Evolutionary conservation across 2,329 filamentous ascomycete genomes (phyloP).

Genomic region (Coniochaeta ligniaria): DNA sequence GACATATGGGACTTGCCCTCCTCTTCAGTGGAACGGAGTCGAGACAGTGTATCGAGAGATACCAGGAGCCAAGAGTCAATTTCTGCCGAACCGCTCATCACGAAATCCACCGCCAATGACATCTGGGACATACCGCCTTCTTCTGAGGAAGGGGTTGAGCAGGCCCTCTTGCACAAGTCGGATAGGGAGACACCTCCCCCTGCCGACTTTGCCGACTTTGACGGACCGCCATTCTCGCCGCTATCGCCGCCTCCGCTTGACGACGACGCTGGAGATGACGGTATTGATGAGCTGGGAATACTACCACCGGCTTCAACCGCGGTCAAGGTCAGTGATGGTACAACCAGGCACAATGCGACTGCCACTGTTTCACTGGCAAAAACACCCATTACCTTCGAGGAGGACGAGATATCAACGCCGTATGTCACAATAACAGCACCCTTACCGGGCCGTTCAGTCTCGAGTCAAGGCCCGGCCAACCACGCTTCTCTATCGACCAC

Average conservation of each 20-base stretch:
- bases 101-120: not conserved
- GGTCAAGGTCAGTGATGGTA: not conserved
- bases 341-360: not conserved
- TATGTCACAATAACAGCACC: slow-evolving; percentile 28
- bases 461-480: not conserved
- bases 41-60: not conserved
- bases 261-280: not conserved
- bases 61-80: not conserved
- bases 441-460: not conserved
- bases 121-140: not conserved
- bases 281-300: not conserved
- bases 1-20: slow-evolving; percentile 10
- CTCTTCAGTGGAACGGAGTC: slow-evolving; percentile 5
- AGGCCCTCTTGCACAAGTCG: not conserved
- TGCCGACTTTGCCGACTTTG: not conserved
- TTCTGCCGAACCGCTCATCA: not conserved
- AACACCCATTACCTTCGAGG: slow-evolving; percentile 3
- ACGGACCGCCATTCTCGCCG: not conserved
- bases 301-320: not conserved
- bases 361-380: not conserved
- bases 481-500: not conserved
- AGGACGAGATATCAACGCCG: slow-evolving; percentile 28
- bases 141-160: not conserved
- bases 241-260: not conserved
- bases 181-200: not conserved